These are phyloP conservation scores for Trichoderma sp. DNA, from an alignment of 2,329 filamentous ascomycete genomes.

Conservation along the genomic window DNA sequence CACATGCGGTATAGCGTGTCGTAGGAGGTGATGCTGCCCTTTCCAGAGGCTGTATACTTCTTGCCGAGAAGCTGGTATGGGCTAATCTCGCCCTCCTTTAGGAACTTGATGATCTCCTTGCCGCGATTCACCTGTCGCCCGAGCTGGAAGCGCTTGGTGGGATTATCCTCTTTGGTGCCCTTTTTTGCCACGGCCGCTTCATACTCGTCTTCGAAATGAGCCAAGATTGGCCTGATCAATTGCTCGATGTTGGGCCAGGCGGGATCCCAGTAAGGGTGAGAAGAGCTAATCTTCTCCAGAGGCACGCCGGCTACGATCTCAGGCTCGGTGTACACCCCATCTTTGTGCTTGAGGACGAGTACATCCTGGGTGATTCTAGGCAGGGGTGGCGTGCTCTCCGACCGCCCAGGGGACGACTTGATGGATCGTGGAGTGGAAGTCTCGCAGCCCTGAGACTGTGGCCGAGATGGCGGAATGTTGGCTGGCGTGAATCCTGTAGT, in stretches of 20 bases:
- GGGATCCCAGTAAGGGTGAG: slow-evolving; percentile 59
- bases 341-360: slow-evolving; percentile 53
- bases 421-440: slow-evolving; percentile 37
- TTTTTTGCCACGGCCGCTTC: slow-evolving; percentile 42
- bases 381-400: slow-evolving; percentile 30
- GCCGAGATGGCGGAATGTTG: slow-evolving; percentile 36
- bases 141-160: slow-evolving; percentile 54
- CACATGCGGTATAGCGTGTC: slow-evolving; percentile 60
- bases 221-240: slow-evolving; percentile 48
- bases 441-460: slow-evolving; percentile 37
- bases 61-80: slow-evolving; percentile 61
- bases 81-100: slow-evolving; percentile 54
- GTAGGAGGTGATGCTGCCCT: slow-evolving; percentile 52
- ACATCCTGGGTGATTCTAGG: slow-evolving; percentile 48
- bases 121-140: slow-evolving; percentile 61
- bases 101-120: slow-evolving; percentile 54
- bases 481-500: slow-evolving; percentile 40
- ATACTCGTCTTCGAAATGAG: slow-evolving; percentile 53
- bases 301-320: slow-evolving; percentile 57
- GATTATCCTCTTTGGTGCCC: slow-evolving; percentile 39
- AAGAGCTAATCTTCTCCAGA: slow-evolving; percentile 52
- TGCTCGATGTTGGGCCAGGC: slow-evolving; percentile 53
- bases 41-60: slow-evolving; percentile 48
- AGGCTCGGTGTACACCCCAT: slow-evolving; percentile 53
- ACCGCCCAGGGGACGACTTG: slow-evolving; percentile 37